Evolutionary conservation across 2,329 filamentous ascomycete species (phyloP).

Genomic region (Raffaelea albimanens): DNA sequence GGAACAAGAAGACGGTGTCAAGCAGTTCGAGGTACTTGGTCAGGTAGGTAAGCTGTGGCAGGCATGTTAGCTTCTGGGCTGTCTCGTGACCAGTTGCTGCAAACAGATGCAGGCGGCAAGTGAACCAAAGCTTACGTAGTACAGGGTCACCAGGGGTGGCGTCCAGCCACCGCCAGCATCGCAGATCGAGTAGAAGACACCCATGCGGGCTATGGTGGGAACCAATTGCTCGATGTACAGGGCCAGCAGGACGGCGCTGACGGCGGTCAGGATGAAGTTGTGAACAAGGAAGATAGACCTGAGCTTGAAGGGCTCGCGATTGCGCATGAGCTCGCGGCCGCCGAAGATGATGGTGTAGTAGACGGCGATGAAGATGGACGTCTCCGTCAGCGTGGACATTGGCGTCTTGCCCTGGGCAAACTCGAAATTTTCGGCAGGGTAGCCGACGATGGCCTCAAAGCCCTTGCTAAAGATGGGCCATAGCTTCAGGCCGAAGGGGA

Average conservation of each 20-base stretch:
- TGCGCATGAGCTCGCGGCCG: conserved; percentile 85
- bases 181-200: conserved; percentile 87
- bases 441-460: conserved; percentile 68
- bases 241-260: conserved; percentile 70
- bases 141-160: conserved; percentile 81
- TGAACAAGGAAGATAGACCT: conserved; percentile 88
- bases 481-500: conserved; percentile 81
- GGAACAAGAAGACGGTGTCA: conserved; percentile 91
- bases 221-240: conserved; percentile 89
- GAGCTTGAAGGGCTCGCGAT: conserved; percentile 74
- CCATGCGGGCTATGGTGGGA: conserved; percentile 68
- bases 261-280: conserved; percentile 86
- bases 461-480: conserved; percentile 93
- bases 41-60: conserved; percentile 78
- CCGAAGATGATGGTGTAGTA: conserved; percentile 95
- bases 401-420: conserved; percentile 76
- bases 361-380: conserved; percentile 66
- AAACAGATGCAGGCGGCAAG: not conserved
- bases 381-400: conserved; percentile 82
- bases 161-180: conserved; percentile 80
- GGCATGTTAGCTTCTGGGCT: conserved; percentile 24
- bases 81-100: not conserved
- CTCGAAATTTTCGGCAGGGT: conserved; percentile 75
- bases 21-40: conserved; percentile 96
- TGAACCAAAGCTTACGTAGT: conserved; percentile 66